Percentiles rank a stretch among this genome's conserved stretches.
Conservation (phyloP, 2,329 filamentous ascomycete genomes). For the Macrophomina tecta region DNA sequence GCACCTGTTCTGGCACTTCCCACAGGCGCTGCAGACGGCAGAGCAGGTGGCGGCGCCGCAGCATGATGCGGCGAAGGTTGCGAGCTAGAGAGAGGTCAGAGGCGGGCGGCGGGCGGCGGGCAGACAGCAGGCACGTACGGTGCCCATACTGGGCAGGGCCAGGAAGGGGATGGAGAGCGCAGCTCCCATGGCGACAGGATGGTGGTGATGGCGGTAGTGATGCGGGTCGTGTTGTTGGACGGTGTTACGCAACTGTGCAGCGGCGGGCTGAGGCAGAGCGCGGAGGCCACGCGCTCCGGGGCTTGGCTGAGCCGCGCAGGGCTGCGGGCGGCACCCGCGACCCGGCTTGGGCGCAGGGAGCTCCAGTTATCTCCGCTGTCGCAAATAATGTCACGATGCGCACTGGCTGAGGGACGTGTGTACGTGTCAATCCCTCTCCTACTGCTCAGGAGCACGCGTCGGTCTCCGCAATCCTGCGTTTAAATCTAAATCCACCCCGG, state of each 20-base stretch:
- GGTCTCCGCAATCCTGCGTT: conserved; percentile 3
- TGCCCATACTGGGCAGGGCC: conserved; percentile 83
- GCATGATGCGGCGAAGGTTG: conserved; percentile 84
- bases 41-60: conserved; percentile 97
- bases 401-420: conserved; percentile 12
- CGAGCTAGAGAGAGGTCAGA: conserved; percentile 60
- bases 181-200: conserved; percentile 74
- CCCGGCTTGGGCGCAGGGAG: conserved; percentile 9
- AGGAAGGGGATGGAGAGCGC: conserved; percentile 87
- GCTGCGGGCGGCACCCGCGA: conserved; percentile 15
- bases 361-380: conserved; percentile 26
- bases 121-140: conserved; percentile 64
- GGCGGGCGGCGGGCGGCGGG: conserved; percentile 17
- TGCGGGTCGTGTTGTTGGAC: neutral
- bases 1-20: conserved; percentile 95
- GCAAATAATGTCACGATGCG: conserved; percentile 20
- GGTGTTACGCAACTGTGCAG: conserved; percentile 24
- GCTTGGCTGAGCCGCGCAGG: conserved; percentile 17
- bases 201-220: conserved; percentile 11
- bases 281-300: conserved; percentile 13
- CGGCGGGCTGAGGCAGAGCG: conserved; percentile 8
- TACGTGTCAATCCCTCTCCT: conserved; percentile 25
- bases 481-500: neutral
- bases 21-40: conserved; percentile 92
- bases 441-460: conserved; percentile 12